Evolutionary conservation across 331 rosid species (phyloP), one percentile per base, ranked within the genome.

Genomic region (Prunus yedoensis): DNA sequence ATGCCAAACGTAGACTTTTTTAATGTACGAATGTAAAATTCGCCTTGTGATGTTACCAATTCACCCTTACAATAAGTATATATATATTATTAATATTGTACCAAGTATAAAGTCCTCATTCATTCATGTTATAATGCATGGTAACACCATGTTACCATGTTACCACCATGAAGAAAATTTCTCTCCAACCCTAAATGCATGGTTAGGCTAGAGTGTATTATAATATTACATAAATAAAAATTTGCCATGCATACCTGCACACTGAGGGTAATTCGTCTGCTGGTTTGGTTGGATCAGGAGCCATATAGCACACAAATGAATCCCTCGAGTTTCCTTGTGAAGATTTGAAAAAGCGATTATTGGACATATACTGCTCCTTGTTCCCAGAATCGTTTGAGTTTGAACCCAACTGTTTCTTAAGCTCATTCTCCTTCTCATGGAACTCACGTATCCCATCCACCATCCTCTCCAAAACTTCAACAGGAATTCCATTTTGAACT

Each of bases 401-500:
- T 5, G 80, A 35, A 41, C 77, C 77, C 1, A 46, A 63, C 13
- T 56, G 38, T 72, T 54, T 81, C 67, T 85, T 87, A 17, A 61
- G 18, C 20, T 81, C 76, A 5, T 3, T 60, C 3, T 77, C 80
- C 30, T 78, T 69, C 41, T 83, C 85, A 32, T 79, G 62, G 60
- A 88, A 88, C 17, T 79, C 25, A 13, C 78, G 76, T 10, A 67
- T 45, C 7, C 88, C 88, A 7, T 74, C 53, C 5, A 66, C 64
- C 64, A 85, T 85, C 43, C 77, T 80, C 16, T 66, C 83, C 62
- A 79, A 27, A 20, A 77, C 35, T 0, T 38, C 49, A 35, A 27
- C 56, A 0, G 80, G 76, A 38, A 85, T 79, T 28, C 89, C 88
- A 49, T 88, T 56, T 20, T 9, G 89, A 3, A 85, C 70, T 73